Conservation (phyloP, 257 asterid species). For the Solanum tarapatanum region DNA sequence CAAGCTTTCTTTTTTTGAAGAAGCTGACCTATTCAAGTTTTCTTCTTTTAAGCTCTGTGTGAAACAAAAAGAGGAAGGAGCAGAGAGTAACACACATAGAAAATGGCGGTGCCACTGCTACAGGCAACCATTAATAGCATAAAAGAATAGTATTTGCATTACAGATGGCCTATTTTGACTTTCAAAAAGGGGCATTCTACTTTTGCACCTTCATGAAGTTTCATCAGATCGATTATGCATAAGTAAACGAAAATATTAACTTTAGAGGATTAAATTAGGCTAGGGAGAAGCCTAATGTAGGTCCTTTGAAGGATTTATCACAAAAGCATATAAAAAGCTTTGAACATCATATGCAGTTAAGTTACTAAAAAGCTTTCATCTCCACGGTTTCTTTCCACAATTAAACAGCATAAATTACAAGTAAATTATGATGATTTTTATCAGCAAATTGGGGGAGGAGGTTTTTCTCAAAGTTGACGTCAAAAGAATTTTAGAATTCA, state of each 20-base stretch:
- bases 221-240: background rate
- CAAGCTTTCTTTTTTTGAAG: background rate
- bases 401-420: background rate
- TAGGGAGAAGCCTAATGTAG: background rate
- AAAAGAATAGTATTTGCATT: background rate
- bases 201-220: background rate
- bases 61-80: background rate
- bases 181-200: background rate
- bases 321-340: background rate
- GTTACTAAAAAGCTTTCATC: background rate
- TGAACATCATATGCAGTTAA: background rate
- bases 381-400: background rate
- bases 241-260: background rate
- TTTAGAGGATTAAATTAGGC: background rate
- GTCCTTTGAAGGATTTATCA: background rate
- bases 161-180: background rate
- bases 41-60: background rate
- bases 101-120: background rate
- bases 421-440: background rate
- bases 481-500: background rate
- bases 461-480: background rate
- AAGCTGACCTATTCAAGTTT: background rate
- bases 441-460: background rate
- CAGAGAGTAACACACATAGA: background rate
- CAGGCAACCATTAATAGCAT: background rate